Conservation (phyloP, 148 eudicot genomes). For the Nepenthes gracilis region DNA sequence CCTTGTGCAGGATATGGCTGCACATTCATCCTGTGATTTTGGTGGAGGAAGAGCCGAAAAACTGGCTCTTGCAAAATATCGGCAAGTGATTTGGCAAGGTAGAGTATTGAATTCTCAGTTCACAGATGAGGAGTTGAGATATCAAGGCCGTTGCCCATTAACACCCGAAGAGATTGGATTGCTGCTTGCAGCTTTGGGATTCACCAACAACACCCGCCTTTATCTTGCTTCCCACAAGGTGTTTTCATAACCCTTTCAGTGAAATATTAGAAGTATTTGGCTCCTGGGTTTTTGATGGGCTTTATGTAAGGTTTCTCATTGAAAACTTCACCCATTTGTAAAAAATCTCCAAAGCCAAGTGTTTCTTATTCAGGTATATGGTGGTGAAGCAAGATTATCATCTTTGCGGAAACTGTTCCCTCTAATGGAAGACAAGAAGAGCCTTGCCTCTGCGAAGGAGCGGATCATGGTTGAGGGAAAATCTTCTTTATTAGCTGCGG, state of each 20-base stretch:
- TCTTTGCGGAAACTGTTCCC: conserved; percentile 70
- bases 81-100: conserved; percentile 94
- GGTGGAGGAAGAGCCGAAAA: conserved; percentile 97
- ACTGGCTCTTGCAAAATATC: conserved; percentile 90
- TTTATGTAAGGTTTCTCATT: not conserved
- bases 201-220: conserved; percentile 61
- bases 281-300: not conserved
- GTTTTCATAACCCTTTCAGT: not conserved
- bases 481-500: conserved; percentile 88
- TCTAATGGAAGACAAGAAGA: conserved; percentile 81
- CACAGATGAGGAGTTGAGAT: conserved; percentile 78
- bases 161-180: conserved; percentile 98
- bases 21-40: conserved; percentile 97
- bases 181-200: conserved; percentile 78
- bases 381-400: conserved; percentile 85
- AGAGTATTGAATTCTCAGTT: conserved; percentile 87
- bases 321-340: not conserved
- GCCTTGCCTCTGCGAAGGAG: conserved; percentile 61
- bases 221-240: conserved; percentile 99
- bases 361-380: conserved; percentile 45
- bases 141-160: conserved; percentile 92
- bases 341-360: not conserved
- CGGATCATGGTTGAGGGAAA: conserved; percentile 61
- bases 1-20: conserved; percentile 88
- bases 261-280: not conserved